These are phyloP conservation scores for Metschnikowia reukaufii DNA, from an alignment of 805 yeast genomes.

Conservation along the genomic window DNA sequence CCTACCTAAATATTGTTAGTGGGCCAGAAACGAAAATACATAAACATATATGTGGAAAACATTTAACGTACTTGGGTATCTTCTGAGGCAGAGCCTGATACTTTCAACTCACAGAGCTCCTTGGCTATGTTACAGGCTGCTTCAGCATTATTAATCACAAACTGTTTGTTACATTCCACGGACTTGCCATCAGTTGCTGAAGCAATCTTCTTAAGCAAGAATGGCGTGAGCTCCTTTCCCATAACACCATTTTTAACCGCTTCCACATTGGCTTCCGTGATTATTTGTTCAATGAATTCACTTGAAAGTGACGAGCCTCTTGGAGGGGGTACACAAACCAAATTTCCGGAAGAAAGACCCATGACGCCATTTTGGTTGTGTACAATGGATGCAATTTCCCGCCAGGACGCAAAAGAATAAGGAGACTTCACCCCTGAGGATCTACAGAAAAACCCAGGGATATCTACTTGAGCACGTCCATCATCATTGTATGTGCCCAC, in stretches of 20 bases:
- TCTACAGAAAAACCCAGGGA: conserved; percentile 82
- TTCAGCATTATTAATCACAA: conserved; percentile 74
- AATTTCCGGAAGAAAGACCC: conserved; percentile 61
- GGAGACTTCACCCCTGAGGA: conserved; percentile 77
- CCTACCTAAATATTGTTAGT: conserved; percentile 8
- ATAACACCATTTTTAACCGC: conserved; percentile 52
- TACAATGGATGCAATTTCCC: conserved; percentile 64
- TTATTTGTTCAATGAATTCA: conserved; percentile 51
- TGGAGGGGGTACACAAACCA: conserved; percentile 86
- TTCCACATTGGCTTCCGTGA: conserved; percentile 55
- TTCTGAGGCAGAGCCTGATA: neutral
- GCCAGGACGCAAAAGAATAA: conserved; percentile 52
- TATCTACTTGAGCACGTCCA: conserved; percentile 41
- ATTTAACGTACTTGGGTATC: neutral
- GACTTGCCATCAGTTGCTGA: conserved; percentile 67
- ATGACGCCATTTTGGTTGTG: conserved; percentile 44
- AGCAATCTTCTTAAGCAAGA: conserved; percentile 63
- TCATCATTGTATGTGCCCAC: conserved; percentile 65
- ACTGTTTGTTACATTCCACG: conserved; percentile 66
- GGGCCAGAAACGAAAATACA: neutral
- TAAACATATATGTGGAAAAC: neutral
- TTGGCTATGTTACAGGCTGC: conserved; percentile 68
- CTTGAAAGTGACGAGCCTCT: conserved; percentile 55
- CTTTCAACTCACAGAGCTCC: conserved; percentile 33
- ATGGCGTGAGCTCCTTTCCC: conserved; percentile 84